Percentiles rank a stretch among this genome's conserved stretches.
Conservation (phyloP, 1,284 basidiomycete genomes). For the Coriolopsis trogii region DNA sequence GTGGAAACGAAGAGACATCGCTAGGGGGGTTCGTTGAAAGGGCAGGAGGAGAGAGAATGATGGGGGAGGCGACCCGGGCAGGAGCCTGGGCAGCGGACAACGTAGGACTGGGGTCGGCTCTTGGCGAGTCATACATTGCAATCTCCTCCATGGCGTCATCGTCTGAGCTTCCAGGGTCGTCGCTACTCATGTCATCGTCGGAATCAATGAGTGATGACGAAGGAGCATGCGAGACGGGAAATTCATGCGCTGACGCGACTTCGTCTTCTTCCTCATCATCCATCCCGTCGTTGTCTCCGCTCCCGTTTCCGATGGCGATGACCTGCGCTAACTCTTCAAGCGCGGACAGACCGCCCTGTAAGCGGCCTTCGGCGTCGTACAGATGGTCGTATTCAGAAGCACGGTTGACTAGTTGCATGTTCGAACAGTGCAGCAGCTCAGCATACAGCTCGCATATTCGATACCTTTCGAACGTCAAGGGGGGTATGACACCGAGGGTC, state of each 20-base stretch:
- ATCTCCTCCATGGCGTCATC: constrained; percentile 81
- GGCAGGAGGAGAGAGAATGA: constrained; percentile 16
- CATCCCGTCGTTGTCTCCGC: constrained; percentile 57
- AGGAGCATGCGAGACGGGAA: constrained; percentile 68
- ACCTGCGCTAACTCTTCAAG: constrained; percentile 85
- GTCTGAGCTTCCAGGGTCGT: constrained; percentile 70
- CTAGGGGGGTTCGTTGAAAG: constrained; percentile 27
- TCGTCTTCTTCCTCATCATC: constrained; percentile 66
- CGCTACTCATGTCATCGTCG: constrained; percentile 74
- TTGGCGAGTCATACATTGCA: constrained; percentile 62
- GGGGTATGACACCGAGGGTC: constrained; percentile 69
- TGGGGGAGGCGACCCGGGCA: constrained; percentile 9
- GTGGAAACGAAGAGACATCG: constrained; percentile 26
- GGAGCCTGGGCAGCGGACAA: constrained; percentile 5
- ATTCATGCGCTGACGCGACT: constrained; percentile 67
- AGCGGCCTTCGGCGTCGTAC: constrained; percentile 74
- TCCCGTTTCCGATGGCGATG: constrained; percentile 62
- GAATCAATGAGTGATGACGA: constrained; percentile 64
- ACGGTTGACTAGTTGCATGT: constrained; percentile 96
- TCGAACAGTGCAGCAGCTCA: constrained; percentile 96
- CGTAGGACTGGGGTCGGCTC: constrained; percentile 8
- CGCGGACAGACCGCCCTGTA: constrained; percentile 80
- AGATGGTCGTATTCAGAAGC: constrained; percentile 63
- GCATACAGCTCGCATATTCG: constrained; percentile 98
- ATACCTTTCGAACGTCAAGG: constrained; percentile 94